Evolutionary conservation across 2,329 filamentous ascomycete genomes (phyloP).

Genomic region (Ophioceras dolichostomum): DNA sequence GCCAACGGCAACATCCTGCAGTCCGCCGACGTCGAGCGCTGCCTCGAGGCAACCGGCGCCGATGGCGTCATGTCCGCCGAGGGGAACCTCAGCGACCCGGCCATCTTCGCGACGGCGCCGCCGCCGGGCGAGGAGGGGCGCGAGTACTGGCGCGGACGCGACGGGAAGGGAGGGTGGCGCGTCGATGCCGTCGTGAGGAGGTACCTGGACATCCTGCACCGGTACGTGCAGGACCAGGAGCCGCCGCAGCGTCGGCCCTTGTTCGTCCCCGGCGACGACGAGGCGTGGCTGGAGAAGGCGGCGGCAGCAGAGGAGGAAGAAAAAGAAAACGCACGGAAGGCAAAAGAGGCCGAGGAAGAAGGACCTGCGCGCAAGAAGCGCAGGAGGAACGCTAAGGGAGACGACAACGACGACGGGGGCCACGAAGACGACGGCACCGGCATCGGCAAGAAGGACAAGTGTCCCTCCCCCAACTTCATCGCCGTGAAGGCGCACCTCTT

Average conservation of each 20-base stretch:
- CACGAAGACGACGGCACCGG: slow-evolving; percentile 11
- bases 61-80: slow-evolving; percentile 96
- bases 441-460: slow-evolving; percentile 23
- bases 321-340: neutral
- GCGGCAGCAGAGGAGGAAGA: slow-evolving; percentile 11
- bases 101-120: slow-evolving; percentile 65
- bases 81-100: slow-evolving; percentile 85
- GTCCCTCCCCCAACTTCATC: slow-evolving; percentile 49
- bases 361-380: slow-evolving; percentile 38
- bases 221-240: slow-evolving; percentile 54
- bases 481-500: slow-evolving; percentile 90
- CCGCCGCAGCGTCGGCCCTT: slow-evolving; percentile 59
- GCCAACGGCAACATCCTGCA: slow-evolving; percentile 92
- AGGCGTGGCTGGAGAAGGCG: slow-evolving; percentile 29
- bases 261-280: slow-evolving; percentile 53
- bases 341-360: neutral
- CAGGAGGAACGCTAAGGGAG: slow-evolving; percentile 22
- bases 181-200: slow-evolving; percentile 78
- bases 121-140: slow-evolving; percentile 51
- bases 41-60: slow-evolving; percentile 71
- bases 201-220: slow-evolving; percentile 84
- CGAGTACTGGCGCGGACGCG: slow-evolving; percentile 75
- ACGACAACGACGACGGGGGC: neutral
- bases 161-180: slow-evolving; percentile 74
- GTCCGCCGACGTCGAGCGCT: slow-evolving; percentile 62